Evolutionary conservation across 371 early-diverging fungal genomes (phyloP), one percentile per base, ranked within the genome.

Genomic region (Entomophthora muscae): DNA sequence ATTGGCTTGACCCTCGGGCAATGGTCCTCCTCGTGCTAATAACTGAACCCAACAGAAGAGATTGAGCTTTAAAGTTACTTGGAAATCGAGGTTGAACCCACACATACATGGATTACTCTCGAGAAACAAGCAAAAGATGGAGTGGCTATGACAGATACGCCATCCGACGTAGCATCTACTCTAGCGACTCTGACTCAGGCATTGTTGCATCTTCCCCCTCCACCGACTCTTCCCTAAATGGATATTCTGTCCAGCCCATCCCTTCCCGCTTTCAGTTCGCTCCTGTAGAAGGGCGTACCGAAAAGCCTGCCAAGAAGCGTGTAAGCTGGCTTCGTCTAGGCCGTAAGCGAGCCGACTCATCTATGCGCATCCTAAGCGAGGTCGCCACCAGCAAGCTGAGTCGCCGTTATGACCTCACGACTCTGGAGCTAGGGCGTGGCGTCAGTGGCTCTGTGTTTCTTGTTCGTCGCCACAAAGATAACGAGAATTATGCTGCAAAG

Each of bases 71-170:
- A n/a, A n/a, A n/a, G n/a, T n/a, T n/a, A n/a, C n/a, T n/a, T n/a
- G n/a, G n/a, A n/a, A n/a, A n/a, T n/a, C n/a, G n/a, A n/a, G n/a
- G n/a, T n/a, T n/a, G n/a, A n/a, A n/a, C n/a, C n/a, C n/a, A n/a
- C n/a, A n/a, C n/a, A n/a, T 3, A 3, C 3, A 2, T 3, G 2
- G 54, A 53, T n/a, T 53, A 10, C 26, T 10, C 10, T n/a, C 21
- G 26, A 53, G 54, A 53, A 5, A 23, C 54, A 7, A 23, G 21
- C 26, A 61, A 61, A 24, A 5, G 61, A 10, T 32, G 31, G 33
- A 61, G 61, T 61, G 61, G 61, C 3, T 61, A 61, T 32, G 61
- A 61, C 22, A 23, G 61, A 24, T 61, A 61, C 42, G 61, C 52
- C 17, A 26, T 61, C 31, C 32, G 61, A 2, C 32, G 61, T 33